Evolutionary conservation across 768 basidiomycete genomes (phyloP), one percentile per base, ranked within the genome.

Genomic region (Trametes sanguinea): DNA sequence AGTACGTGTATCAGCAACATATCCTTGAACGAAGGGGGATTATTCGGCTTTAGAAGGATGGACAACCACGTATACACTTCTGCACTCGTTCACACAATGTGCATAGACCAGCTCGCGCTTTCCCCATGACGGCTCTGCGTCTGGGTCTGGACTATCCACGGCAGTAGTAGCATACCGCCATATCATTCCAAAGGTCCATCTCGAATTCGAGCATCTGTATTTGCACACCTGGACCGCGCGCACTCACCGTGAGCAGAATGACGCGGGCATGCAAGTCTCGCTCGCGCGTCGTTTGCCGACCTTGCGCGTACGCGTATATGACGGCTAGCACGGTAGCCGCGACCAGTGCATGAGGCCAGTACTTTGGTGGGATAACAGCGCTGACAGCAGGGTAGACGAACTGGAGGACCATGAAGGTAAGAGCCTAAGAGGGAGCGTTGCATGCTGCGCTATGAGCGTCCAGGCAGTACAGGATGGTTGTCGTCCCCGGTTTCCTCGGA

Each of bases 231-330:
- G n/a, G 6, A 47, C 7, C 6, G 10, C 53, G 13, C 6, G 30
- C n/a, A 60, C 63, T 60, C 63, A 88, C 91, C 22, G 92, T 94
- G 8, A 94, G 74, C 8, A 94, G 73, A 27, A 94, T 77, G 3
- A 83, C 81, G 2, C 90, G 80, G 0, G 84, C 85, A 76, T 93
- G 90, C 47, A 94, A 76, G 68, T 89, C 86, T 52, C 92, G 78
- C 65, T 94, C 90, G 22, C 92, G 76, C 62, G 74, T 84, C 3
- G 90, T 92, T n/a, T 74, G 78, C 1, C 85, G 79, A 27, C 91
- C 90, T 72, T 90, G 89, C 5, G 84, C 78, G 70, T 89, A 84
- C 16, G 85, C 79, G 52, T 81, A 80, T 27, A 86, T 71, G 29
- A 84, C 78, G 32, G 83, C 74, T 43, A 85, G 57, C 4, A 72